Conservation (phyloP, 306 rosid genomes). For the Luffa acutangula region DNA sequence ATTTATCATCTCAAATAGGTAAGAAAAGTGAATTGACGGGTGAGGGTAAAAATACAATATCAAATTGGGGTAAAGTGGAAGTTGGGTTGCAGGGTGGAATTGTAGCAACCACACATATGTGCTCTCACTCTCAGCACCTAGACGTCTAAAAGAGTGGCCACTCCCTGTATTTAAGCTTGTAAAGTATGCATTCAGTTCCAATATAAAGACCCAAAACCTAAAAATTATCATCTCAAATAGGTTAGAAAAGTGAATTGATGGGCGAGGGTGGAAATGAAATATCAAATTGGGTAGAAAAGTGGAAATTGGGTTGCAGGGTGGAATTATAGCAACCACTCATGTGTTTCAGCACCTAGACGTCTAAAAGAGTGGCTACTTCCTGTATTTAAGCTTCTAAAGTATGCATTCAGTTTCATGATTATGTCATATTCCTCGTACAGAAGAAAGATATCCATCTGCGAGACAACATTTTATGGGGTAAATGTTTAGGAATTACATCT, state of each 20-base stretch:
- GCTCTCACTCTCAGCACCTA: too few relatives aligned
- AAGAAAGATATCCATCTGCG: neutral
- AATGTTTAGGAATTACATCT: neutral
- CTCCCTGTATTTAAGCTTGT: neutral
- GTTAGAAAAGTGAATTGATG: neutral
- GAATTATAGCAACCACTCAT: neutral
- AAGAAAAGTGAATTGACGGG: neutral
- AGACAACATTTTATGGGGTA: neutral
- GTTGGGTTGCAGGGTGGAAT: neutral
- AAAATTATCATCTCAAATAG: neutral
- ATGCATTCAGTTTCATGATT: neutral
- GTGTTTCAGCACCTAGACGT: too few relatives aligned
- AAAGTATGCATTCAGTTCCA: neutral
- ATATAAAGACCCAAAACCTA: too few relatives aligned
- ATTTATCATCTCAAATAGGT: neutral
- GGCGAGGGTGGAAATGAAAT: neutral
- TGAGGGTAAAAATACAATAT: neutral
- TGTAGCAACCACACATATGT: neutral
- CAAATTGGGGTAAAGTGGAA: neutral
- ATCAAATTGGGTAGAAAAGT: neutral
- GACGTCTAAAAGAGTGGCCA: neutral
- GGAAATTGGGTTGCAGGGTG: neutral
- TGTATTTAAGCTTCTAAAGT: too few relatives aligned
- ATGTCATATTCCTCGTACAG: neutral
- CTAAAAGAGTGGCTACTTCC: neutral